Evolutionary conservation across 805 yeast species (phyloP).

Genomic region (Myxozyma neglecta): DNA sequence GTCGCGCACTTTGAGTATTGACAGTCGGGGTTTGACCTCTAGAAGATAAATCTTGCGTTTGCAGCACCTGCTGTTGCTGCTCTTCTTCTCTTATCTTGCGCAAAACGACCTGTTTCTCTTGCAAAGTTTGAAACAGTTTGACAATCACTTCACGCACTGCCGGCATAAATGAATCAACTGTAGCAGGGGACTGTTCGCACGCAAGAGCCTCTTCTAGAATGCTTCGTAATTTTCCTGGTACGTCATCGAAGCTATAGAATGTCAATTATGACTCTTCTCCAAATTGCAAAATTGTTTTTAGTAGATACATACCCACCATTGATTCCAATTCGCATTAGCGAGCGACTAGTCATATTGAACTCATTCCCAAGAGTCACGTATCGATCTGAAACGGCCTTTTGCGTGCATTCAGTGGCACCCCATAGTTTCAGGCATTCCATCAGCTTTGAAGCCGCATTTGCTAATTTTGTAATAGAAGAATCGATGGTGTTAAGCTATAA

Average conservation of each 20-base stretch:
- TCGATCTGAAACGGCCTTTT: constrained; percentile 81
- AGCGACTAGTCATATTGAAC: constrained; percentile 79
- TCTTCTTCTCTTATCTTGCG: constrained; percentile 38
- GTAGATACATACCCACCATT: constrained; percentile 49
- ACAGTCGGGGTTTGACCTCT: background rate
- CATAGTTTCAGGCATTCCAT: constrained; percentile 85
- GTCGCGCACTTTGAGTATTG: background rate
- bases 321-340: constrained; percentile 75
- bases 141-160: constrained; percentile 83
- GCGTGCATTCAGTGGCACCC: constrained; percentile 80
- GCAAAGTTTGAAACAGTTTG: constrained; percentile 71
- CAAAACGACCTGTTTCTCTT: constrained; percentile 69
- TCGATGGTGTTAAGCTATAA: constrained; percentile 52
- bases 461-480: constrained; percentile 70
- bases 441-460: constrained; percentile 85
- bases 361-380: constrained; percentile 93
- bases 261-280: background rate
- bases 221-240: constrained; percentile 74
- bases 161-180: constrained; percentile 77
- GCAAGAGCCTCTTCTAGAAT: constrained; percentile 85
- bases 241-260: constrained; percentile 76
- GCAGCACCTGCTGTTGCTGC: background rate
- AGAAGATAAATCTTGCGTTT: constrained; percentile 31
- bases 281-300: background rate
- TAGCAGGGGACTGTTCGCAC: constrained; percentile 79